Percentiles rank a stretch among this genome's conserved stretches.
Conservation (phyloP, 495 filamentous ascomycete genomes). For the Aspergillus leporis region DNA sequence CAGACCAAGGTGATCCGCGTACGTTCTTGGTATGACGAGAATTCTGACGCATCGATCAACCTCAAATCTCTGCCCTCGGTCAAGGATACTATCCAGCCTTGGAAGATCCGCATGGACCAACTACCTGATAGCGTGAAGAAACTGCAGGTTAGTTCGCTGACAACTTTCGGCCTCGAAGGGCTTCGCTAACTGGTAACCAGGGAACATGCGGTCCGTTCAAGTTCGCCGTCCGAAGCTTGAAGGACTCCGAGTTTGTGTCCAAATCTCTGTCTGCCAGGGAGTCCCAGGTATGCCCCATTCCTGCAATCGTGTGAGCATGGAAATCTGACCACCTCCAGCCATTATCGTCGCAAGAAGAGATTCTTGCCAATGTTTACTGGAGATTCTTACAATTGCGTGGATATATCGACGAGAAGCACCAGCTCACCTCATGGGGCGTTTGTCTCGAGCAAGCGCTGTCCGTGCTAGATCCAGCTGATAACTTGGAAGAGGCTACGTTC, state of each 20-base stretch:
- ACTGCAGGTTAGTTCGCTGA: constrained; percentile 31
- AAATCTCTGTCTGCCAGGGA: constrained; percentile 57
- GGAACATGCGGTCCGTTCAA: constrained; percentile 38
- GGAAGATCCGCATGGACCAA: constrained; percentile 65
- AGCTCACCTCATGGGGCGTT: constrained; percentile 80
- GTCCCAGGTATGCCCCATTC: constrained; percentile 31
- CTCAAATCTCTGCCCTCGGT: constrained; percentile 63
- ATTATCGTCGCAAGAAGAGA: constrained; percentile 61
- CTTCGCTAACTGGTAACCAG: constrained; percentile 17
- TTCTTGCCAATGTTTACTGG: constrained; percentile 77
- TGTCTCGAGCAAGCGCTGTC: constrained; percentile 70
- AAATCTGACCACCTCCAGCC: constrained; percentile 23
- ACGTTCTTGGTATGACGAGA: constrained; percentile 82
- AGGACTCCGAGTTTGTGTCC: constrained; percentile 63
- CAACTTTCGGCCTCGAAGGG: neutral
- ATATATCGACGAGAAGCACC: constrained; percentile 78
- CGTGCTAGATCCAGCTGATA: constrained; percentile 54
- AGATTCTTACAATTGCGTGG: constrained; percentile 85
- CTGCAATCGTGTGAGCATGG: neutral
- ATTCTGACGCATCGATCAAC: constrained; percentile 61
- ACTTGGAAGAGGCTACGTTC: constrained; percentile 64
- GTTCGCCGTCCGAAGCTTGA: constrained; percentile 56
- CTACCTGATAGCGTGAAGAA: constrained; percentile 46
- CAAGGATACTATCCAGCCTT: constrained; percentile 62
- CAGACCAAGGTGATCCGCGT: constrained; percentile 72